These are phyloP conservation scores for Arabis hirsuta DNA, from an alignment of 345 rosid species.

Conservation along the genomic window DNA sequence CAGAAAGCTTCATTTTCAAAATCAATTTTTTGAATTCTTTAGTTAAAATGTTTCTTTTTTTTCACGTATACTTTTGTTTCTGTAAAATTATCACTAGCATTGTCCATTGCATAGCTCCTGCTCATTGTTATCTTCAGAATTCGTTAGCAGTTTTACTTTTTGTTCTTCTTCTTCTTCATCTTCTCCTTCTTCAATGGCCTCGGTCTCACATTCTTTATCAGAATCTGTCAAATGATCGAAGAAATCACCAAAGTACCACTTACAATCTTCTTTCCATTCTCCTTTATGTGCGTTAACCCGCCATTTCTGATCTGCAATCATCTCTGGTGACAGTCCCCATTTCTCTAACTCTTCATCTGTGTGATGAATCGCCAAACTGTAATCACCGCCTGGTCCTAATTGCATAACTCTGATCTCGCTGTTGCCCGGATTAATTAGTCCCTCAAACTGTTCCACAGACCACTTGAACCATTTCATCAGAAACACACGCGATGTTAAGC, in stretches of 20 bases:
- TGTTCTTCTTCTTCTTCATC: not conserved
- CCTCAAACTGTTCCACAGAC: slow-evolving; percentile 89
- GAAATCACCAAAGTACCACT: slow-evolving; percentile 68
- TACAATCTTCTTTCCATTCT: slow-evolving; percentile 73
- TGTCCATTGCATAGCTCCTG: slow-evolving; percentile 41
- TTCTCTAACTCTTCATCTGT: slow-evolving; percentile 69
- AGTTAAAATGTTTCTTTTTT: slow-evolving; percentile 13
- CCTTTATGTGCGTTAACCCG: slow-evolving; percentile 59
- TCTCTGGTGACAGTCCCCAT: slow-evolving; percentile 88
- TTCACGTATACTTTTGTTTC: slow-evolving; percentile 14
- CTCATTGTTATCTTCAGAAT: slow-evolving; percentile 29
- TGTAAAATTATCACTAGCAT: slow-evolving; percentile 18
- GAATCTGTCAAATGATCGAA: slow-evolving; percentile 58
- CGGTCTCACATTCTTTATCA: slow-evolving; percentile 44
- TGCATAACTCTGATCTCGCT: slow-evolving; percentile 84
- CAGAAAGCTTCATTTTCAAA: slow-evolving; percentile 18
- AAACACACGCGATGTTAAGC: slow-evolving; percentile 81
- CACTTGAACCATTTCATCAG: slow-evolving; percentile 99
- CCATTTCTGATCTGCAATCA: slow-evolving; percentile 91
- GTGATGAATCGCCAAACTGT: slow-evolving; percentile 87
- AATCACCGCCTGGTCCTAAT: slow-evolving; percentile 78
- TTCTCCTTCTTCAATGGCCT: slow-evolving; percentile 15
- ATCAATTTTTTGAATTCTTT: not conserved
- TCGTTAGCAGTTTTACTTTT: slow-evolving; percentile 19
- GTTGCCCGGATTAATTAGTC: slow-evolving; percentile 70